Evolutionary conservation across 2,329 filamentous ascomycete species (phyloP), one percentile per base, ranked within the genome.

Genomic region (Daldinia sp.): DNA sequence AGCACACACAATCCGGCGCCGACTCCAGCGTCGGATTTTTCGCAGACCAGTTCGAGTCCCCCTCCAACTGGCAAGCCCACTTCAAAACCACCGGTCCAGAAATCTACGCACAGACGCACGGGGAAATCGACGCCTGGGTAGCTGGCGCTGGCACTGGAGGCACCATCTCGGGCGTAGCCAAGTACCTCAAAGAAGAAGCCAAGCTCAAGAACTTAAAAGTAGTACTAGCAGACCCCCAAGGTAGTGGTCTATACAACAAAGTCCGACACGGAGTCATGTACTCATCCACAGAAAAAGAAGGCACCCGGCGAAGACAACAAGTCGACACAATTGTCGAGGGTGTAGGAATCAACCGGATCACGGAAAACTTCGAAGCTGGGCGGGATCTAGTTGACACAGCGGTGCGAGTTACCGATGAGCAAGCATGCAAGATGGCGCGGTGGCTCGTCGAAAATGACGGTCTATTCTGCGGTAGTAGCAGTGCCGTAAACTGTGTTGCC

Each of bases 251-350:
- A 23, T 97, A 91, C 81, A 96, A 99, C 80, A 91, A 92, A 74
- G 85, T 99, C 68, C 90, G 90, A 70, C 92, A 95, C 77, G 95
- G 94, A 4, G 95, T 99, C 64, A 97, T 99, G 92, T 99, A 97
- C 78, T 91, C 93, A 62, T 73, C 85, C 0, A 96, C 92, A 27
- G 95, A 99, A 79, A 87, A 85, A 67, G 95, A 99, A 81, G 95
- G 95, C 3, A 98, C 94, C 10, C 84, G 95, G 11, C 85, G 96
- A 49, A 84, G 95, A 61, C 89, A 92, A 71, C 96, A 99, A 78
- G 93, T 99, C 53, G 96, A 99, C 80, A 94, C 90, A 3, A 92
- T 99, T 67, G 93, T 99, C 25, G 96, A 99, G 78, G 95, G 95
- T 1, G 92, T 99, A 67, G 95, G 95, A 1, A 91, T 98, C 77